Percentiles rank a stretch among this genome's conserved stretches.
These are phyloP conservation scores for Lichtheimia corymbifera DNA, from an alignment of 371 early-diverging fungal genomes.

Conservation along the genomic window DNA sequence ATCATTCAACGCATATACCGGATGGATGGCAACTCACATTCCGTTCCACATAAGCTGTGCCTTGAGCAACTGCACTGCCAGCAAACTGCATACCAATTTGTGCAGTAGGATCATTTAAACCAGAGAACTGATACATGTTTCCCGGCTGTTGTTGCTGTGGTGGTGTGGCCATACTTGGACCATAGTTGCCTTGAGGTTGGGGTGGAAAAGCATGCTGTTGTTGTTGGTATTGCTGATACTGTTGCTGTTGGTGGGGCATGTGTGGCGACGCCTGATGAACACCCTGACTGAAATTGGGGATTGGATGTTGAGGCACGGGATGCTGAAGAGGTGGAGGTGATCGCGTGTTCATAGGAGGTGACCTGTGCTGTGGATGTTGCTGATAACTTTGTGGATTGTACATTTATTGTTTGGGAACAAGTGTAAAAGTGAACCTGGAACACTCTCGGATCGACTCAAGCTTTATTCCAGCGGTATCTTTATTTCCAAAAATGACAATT, in stretches of 20 bases:
- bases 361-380: constrained; percentile 12
- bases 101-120: constrained; percentile 76
- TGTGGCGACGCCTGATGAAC: constrained; percentile 49
- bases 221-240: constrained; percentile 41
- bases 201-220: constrained; percentile 39
- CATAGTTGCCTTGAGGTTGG: constrained; percentile 28
- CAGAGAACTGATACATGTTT: constrained; percentile 55
- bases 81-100: constrained; percentile 98
- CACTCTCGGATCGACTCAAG: too few species aligned
- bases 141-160: constrained; percentile 17
- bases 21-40: constrained; percentile 65
- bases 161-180: constrained; percentile 35
- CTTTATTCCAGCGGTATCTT: too few species aligned
- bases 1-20: not conserved
- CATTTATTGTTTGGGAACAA: not conserved
- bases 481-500: too few species aligned
- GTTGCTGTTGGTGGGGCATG: constrained; percentile 43
- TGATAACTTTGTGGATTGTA: constrained; percentile 9
- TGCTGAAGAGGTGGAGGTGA: constrained; percentile 75
- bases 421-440: too few species aligned
- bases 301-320: constrained; percentile 71
- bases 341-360: constrained; percentile 24
- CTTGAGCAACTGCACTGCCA: constrained; percentile 85
- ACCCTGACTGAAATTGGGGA: constrained; percentile 57
- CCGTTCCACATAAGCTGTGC: constrained; percentile 88